phyloP scores from a whole-genome alignment of 495 filamentous ascomycete species.

The Thermochaetoides thermophila region DNA sequence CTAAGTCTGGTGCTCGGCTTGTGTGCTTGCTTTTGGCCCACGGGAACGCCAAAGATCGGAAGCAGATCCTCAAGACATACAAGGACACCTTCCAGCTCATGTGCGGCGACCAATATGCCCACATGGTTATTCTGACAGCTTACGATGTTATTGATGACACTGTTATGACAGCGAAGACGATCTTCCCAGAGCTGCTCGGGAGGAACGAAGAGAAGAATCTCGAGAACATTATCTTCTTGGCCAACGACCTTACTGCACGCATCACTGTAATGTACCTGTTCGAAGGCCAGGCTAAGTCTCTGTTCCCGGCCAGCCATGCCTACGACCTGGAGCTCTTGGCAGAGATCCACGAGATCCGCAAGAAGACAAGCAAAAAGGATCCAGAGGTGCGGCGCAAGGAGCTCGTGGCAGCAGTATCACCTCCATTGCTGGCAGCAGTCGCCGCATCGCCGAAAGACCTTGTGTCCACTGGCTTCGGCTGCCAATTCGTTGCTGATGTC shows the following conservation, averaged over 20 bases:
- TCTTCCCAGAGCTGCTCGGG: slow-evolving; percentile 69
- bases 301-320: slow-evolving; percentile 45
- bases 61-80: slow-evolving; percentile 70
- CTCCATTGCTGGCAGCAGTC: slow-evolving; percentile 55
- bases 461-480: slow-evolving; percentile 62
- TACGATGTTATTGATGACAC: slow-evolving; percentile 92
- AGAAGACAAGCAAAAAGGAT: slow-evolving; percentile 83
- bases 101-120: slow-evolving; percentile 61
- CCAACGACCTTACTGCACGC: slow-evolving; percentile 56
- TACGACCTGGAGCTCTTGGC: slow-evolving; percentile 48
- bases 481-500: slow-evolving; percentile 71
- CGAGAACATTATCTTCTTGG: slow-evolving; percentile 47
- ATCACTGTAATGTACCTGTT: slow-evolving; percentile 75
- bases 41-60: slow-evolving; percentile 82
- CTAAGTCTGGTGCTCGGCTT: slow-evolving; percentile 68
- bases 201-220: slow-evolving; percentile 43
- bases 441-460: slow-evolving; percentile 49
- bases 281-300: slow-evolving; percentile 51
- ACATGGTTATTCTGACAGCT: slow-evolving; percentile 66
- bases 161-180: slow-evolving; percentile 65
- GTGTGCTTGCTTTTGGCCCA: slow-evolving; percentile 70
- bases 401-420: slow-evolving; percentile 51
- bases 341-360: slow-evolving; percentile 61
- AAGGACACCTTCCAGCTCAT: slow-evolving; percentile 73
- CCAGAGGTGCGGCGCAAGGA: slow-evolving; percentile 59